Percentiles rank a stretch among this genome's conserved stretches.
These are phyloP conservation scores for Phytomonas sp. DNA, from an alignment of 208 protist species.

Conservation along the genomic window DNA sequence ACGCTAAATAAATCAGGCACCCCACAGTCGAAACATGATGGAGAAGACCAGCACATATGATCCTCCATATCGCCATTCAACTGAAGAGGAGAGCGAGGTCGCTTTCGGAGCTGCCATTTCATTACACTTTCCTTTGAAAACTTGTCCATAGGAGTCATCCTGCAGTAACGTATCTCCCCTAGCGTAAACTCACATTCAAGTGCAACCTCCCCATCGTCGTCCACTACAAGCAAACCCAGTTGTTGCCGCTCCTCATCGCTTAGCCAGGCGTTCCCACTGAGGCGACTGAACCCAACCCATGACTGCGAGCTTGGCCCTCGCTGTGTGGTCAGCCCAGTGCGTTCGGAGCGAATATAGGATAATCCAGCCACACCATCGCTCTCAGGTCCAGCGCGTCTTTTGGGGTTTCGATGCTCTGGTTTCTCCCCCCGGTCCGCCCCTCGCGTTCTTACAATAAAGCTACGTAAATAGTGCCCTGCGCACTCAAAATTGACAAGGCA, in stretches of 20 bases:
- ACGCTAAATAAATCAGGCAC: neutral
- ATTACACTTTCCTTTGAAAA: neutral
- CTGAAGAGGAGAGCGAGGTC: neutral
- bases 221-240: conserved; percentile 13
- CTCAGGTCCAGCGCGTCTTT: neutral
- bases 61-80: neutral
- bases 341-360: conserved; percentile 19
- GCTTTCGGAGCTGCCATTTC: neutral
- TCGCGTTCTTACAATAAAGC: neutral
- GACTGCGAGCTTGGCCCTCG: conserved; percentile 23
- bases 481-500: conserved; percentile 26
- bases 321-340: conserved; percentile 9
- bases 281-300: conserved; percentile 44
- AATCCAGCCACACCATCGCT: conserved; percentile 14
- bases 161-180: neutral
- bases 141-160: neutral
- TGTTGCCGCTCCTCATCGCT: conserved; percentile 25
- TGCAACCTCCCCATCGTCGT: neutral
- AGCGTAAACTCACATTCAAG: neutral
- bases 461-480: conserved; percentile 14
- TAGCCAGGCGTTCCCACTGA: conserved; percentile 50
- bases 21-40: neutral
- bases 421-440: neutral
- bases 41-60: neutral
- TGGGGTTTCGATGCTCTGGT: neutral